Evolutionary conservation across 495 filamentous ascomycete species (phyloP).

Genomic region (Trypethelium eluteriae): DNA sequence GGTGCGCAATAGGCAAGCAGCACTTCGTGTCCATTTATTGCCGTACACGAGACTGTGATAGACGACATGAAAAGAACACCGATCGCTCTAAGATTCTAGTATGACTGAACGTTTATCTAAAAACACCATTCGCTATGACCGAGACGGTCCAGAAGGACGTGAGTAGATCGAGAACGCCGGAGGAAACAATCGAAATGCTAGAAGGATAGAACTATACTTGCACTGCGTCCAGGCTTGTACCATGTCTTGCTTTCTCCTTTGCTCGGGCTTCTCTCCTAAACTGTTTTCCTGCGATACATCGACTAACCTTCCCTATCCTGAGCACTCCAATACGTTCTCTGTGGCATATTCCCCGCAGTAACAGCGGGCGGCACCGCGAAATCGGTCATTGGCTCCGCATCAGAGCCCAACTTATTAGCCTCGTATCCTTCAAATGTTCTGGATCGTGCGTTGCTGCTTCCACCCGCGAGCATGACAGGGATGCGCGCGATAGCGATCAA

Average conservation of each 20-base stretch:
- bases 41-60: no score
- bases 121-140: no score
- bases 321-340: not conserved
- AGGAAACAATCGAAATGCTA: no score
- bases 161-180: no score
- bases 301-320: not conserved
- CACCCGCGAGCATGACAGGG: not conserved
- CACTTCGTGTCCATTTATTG: no score
- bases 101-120: no score
- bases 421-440: not conserved
- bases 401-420: not conserved
- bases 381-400: not conserved
- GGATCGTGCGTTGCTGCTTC: not conserved
- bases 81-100: no score
- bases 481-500: not conserved
- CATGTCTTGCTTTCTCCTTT: conserved; percentile 4
- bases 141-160: no score
- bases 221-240: conserved; percentile 36
- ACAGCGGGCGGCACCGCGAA: not conserved
- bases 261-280: not conserved
- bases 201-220: not conserved
- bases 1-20: no score
- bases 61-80: no score
- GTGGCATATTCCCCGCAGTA: not conserved
- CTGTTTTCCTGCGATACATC: not conserved